Percentiles rank a stretch among this genome's conserved stretches.
These are phyloP conservation scores for Nicotiana tomentosiformis DNA, from an alignment of 257 asterid genomes.

Conservation along the genomic window DNA sequence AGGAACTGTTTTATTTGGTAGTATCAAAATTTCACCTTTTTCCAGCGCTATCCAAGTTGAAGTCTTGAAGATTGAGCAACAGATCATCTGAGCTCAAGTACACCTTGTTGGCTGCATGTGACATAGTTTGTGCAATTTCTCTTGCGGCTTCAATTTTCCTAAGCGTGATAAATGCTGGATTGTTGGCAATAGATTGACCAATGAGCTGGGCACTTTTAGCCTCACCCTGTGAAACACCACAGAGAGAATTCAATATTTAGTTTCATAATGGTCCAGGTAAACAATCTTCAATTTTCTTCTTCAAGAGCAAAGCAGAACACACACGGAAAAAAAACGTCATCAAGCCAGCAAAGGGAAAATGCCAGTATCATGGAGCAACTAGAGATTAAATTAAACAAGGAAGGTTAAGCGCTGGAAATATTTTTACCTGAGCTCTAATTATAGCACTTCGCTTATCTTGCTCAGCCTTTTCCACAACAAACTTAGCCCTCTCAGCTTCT, in stretches of 20 bases:
- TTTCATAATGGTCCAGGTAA: neutral
- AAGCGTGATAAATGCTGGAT: constrained; percentile 77
- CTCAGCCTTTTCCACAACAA: constrained; percentile 87
- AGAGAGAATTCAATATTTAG: neutral
- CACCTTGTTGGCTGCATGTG: constrained; percentile 68
- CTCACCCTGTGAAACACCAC: constrained; percentile 58
- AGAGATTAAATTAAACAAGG: neutral
- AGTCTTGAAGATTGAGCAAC: constrained; percentile 67
- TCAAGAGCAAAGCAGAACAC: neutral
- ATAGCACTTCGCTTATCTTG: constrained; percentile 82
- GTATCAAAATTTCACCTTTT: constrained; percentile 21
- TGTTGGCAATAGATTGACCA: constrained; percentile 80
- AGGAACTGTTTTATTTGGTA: neutral
- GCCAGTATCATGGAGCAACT: neutral
- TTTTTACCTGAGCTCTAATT: constrained; percentile 75
- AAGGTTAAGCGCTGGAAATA: neutral
- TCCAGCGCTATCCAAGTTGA: constrained; percentile 18
- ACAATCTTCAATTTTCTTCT: neutral
- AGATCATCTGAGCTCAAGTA: constrained; percentile 72
- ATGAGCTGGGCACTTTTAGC: constrained; percentile 93
- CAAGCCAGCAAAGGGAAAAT: neutral
- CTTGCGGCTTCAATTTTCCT: constrained; percentile 86
- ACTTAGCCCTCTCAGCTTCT: constrained; percentile 93
- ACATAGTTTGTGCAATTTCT: constrained; percentile 61
- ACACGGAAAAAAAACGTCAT: neutral